Base-by-base conservation (phyloP, 768 basidiomycete species). In the Trametes elegans region DNA sequence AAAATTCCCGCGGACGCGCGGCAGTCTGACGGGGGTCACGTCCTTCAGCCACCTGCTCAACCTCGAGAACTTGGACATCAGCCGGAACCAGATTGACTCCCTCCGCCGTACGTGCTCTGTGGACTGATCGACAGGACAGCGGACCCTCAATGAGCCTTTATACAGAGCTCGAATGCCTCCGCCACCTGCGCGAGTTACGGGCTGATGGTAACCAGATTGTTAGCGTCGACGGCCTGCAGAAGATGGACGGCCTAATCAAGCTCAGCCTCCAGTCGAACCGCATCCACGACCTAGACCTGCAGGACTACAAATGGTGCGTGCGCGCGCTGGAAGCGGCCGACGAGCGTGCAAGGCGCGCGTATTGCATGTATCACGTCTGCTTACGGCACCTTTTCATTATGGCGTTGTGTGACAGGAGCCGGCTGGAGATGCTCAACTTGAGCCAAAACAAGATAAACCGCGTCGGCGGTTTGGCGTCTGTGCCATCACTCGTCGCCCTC, bases 1-100 rank as follows among this genome's bases (percentile, higher is more conserved):
- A 38, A 55, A 34, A 18, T 26, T 21, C 24, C 38, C 16, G 39
- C 19, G 40, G 28, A n/a, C 31, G 14, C 5, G 26, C 59, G 46
- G 39, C 55, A 92, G 91, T 62, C 78, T 98, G 62, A 90, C 91
- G 63, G 81, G 84, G 59, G 74, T 95, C 61, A 93, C 93, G 29
- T 93, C 94, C 23, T 96, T 92, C 71, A 79, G 80, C 67, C 93
- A 98, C 70, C 76, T 99, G 64, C 74, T 78, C 31, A 90, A 91
- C 67, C 78, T 99, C 36, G 92, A 94, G 72, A 83, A 81, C 64
- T 79, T 99, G 65, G 93, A 99, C 73, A 84, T 99, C 58, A 93
- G 92, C 69, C 70, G 83, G 65, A 98, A 98, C 70, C 81, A 90
- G 60, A 79, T 98, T 48, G 93, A 96, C 57, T 90, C 90, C 7